Evolutionary conservation across 2,329 filamentous ascomycete genomes (phyloP), one percentile per base, ranked within the genome.

Genomic region (Sclerotinia spermophila): DNA sequence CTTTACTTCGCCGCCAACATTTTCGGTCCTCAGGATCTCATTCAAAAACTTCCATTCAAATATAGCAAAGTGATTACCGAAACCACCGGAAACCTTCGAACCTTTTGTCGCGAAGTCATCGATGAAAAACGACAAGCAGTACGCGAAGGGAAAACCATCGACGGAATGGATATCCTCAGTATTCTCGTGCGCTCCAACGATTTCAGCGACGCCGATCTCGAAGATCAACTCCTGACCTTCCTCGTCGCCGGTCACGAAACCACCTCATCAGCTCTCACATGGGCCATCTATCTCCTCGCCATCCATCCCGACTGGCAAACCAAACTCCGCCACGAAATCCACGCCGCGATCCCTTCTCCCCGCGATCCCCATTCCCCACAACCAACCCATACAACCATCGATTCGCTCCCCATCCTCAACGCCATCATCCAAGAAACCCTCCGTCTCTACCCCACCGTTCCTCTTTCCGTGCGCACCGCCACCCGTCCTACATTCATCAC

Each of bases 201-300:
- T 24, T 96, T 96, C 81, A 86, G 82, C 17, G 91, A 96, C 72
- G 90, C 92, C 56, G 88, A 92, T 73, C 85, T 97, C 24, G 87
- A 93, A 48, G 91, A 96, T 78, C 93, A 97, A 81, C 86, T 95
- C 78, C 94, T 96, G 90, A 96, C 92, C 0, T 96, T 96, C 82
- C 86, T 96, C 11, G 91, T 90, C 2, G 93, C 93, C 0, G 90
- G 85, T 44, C 92, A 95, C 79, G 92, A 94, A 81, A 94, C 92
- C 1, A 94, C 92, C 0, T 88, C 92, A 1, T 86, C 89, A 1
- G 86, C 91, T 45, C 83, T 95, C 76, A 91, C 89, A 24, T 95
- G 91, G 91, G 86, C 13, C 88, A 90, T 66, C 5, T 66, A 53
- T 53, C 62, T 66, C 24, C 84, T 93, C 10, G 84, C 87, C 73